Percentiles rank a stretch among this genome's conserved stretches.
Conservation (phyloP, 129 eudicot species). For the Escallonia herrerae region DNA sequence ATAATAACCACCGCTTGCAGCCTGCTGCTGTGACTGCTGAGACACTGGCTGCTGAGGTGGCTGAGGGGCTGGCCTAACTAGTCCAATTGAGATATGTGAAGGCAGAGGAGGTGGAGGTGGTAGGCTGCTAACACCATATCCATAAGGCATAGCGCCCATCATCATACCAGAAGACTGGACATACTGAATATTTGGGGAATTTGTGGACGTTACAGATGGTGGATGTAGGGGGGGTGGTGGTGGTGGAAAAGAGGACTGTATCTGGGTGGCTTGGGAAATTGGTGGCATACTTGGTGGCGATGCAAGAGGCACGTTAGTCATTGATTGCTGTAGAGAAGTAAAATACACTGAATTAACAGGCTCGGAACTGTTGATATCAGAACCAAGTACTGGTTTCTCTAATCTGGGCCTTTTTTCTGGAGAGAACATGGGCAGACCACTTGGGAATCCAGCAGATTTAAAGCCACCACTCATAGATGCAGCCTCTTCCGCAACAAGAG, state of each 20-base stretch:
- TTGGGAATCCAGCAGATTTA: slow-evolving; percentile 31
- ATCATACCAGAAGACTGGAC: slow-evolving; percentile 42
- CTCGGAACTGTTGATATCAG: slow-evolving; percentile 35
- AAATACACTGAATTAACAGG: slow-evolving; percentile 29
- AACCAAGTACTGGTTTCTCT: slow-evolving; percentile 38
- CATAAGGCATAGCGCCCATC: slow-evolving; percentile 54
- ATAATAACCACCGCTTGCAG: slow-evolving; percentile 62
- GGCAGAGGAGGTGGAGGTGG: slow-evolving; percentile 65
- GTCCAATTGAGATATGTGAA: slow-evolving; percentile 42
- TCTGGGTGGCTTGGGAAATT: slow-evolving; percentile 31
- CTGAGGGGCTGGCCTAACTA: slow-evolving; percentile 49
- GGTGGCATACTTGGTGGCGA: slow-evolving; percentile 16
- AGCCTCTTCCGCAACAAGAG: slow-evolving; percentile 87
- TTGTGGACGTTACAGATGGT: slow-evolving; percentile 21
- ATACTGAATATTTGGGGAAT: slow-evolving; percentile 41
- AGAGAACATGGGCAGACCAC: slow-evolving; percentile 32
- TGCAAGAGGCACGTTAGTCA: slow-evolving; percentile 19
- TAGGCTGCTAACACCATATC: slow-evolving; percentile 40
- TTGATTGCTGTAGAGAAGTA: slow-evolving; percentile 21
- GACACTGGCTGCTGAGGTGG: slow-evolving; percentile 43
- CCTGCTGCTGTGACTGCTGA: slow-evolving; percentile 34
- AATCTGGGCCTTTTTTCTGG: slow-evolving; percentile 60
- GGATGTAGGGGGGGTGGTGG: slow-evolving; percentile 48
- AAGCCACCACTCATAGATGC: slow-evolving; percentile 55
- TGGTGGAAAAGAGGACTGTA: slow-evolving; percentile 41